These are phyloP conservation scores for Hyphodiscus sp. DNA, from an alignment of 2,329 filamentous ascomycete species.

Conservation along the genomic window DNA sequence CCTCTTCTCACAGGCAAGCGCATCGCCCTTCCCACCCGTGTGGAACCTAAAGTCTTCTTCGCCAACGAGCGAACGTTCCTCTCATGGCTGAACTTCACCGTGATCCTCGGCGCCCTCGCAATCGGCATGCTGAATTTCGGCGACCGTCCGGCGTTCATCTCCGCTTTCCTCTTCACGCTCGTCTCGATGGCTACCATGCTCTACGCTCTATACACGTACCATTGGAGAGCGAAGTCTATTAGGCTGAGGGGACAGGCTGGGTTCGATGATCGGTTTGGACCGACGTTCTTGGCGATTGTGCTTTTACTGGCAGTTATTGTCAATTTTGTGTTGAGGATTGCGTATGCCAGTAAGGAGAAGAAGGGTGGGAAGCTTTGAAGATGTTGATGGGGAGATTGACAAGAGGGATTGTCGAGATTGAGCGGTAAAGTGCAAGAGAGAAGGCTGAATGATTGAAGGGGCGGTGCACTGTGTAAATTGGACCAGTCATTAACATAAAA, in stretches of 20 bases:
- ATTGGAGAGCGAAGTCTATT: constrained; percentile 94
- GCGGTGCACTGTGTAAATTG: not conserved
- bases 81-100: constrained; percentile 99
- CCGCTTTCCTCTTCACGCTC: constrained; percentile 84
- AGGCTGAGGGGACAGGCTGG: constrained; percentile 85
- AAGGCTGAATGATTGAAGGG: not conserved
- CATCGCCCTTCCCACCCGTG: constrained; percentile 93
- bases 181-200: constrained; percentile 94
- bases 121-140: constrained; percentile 98
- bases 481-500: not conserved
- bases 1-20: constrained; percentile 67
- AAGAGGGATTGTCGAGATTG: not conserved
- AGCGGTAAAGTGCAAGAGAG: not conserved
- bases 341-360: constrained; percentile 31
- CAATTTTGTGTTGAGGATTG: constrained; percentile 83
- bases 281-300: constrained; percentile 81
- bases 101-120: constrained; percentile 92
- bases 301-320: constrained; percentile 85
- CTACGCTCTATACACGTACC: constrained; percentile 90
- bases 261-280: constrained; percentile 93
- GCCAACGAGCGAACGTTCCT: constrained; percentile 99
- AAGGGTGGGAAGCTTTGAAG: constrained; percentile 6
- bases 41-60: constrained; percentile 99
- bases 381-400: not conserved
- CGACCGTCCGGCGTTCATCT: constrained; percentile 89